These are phyloP conservation scores for Penicillium paradoxum DNA, from an alignment of 495 filamentous ascomycete species.

Conservation along the genomic window DNA sequence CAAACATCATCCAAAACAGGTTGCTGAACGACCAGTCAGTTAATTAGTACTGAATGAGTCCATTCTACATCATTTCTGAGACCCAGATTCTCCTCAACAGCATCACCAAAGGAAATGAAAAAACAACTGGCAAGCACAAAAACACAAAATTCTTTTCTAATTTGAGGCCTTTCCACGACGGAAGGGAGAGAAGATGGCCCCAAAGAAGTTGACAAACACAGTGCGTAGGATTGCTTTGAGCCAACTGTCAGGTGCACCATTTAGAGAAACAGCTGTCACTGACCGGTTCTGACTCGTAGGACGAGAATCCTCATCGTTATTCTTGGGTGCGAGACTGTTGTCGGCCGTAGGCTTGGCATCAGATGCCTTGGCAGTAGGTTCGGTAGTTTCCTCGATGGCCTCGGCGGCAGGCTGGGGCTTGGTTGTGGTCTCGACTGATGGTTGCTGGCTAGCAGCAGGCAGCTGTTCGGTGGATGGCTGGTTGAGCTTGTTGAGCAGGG, in stretches of 20 bases:
- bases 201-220: slow-evolving; percentile 41
- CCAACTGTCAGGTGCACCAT: slow-evolving; percentile 40
- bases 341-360: slow-evolving; percentile 10
- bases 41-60: background rate
- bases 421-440: slow-evolving; percentile 9
- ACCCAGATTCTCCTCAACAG: background rate
- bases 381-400: slow-evolving; percentile 10
- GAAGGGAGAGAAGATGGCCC: slow-evolving; percentile 38
- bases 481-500: slow-evolving; percentile 32
- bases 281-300: slow-evolving; percentile 42
- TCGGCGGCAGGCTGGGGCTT: slow-evolving; percentile 16
- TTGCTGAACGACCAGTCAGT: slow-evolving; percentile 33
- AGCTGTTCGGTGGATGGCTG: slow-evolving; percentile 32
- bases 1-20: slow-evolving; percentile 32
- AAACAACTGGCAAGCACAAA: slow-evolving; percentile 6
- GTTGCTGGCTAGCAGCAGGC: slow-evolving; percentile 9
- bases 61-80: background rate
- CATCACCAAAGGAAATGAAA: slow-evolving; percentile 12
- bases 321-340: slow-evolving; percentile 16
- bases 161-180: slow-evolving; percentile 30
- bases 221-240: slow-evolving; percentile 41
- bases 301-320: slow-evolving; percentile 36
- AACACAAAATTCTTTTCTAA: slow-evolving; percentile 19
- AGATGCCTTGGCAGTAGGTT: slow-evolving; percentile 4
- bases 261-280: slow-evolving; percentile 42